phyloP scores from a whole-genome alignment of 495 filamentous ascomycete species.

The Parmelia sp. region DNA sequence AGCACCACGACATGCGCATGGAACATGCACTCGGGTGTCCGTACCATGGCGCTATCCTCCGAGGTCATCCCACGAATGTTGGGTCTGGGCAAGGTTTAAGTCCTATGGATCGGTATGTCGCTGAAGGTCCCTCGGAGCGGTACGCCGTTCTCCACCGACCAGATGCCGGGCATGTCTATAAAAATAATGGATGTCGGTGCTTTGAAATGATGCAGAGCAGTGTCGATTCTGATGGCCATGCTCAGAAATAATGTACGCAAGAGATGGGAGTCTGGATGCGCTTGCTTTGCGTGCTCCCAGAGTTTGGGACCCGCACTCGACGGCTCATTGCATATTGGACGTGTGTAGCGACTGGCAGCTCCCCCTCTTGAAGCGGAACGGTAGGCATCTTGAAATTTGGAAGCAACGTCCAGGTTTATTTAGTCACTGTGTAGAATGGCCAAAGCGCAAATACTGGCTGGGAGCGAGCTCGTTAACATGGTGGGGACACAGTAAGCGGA shows the following conservation, averaged over 20 bases:
- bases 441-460: too few species aligned
- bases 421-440: too few species aligned
- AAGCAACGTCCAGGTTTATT: too few species aligned
- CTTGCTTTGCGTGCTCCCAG: too few species aligned
- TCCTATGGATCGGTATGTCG: conserved; percentile 19
- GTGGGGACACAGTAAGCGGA: too few species aligned
- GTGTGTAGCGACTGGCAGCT: too few species aligned
- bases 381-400: too few species aligned
- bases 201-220: conserved; percentile 8
- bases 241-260: background rate
- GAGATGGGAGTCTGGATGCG: background rate
- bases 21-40: background rate
- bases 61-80: conserved; percentile 4
- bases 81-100: conserved; percentile 8
- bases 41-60: background rate
- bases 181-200: conserved; percentile 5
- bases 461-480: too few species aligned
- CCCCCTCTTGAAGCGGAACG: too few species aligned
- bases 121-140: conserved; percentile 18
- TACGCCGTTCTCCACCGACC: conserved; percentile 14
- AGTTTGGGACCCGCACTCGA: too few species aligned
- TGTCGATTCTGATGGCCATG: background rate
- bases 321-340: too few species aligned
- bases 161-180: conserved; percentile 1
- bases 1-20: background rate